Percentiles rank a stretch among this genome's conserved stretches.
These are phyloP conservation scores for Epichloe coenophiala DNA, from an alignment of 2,329 filamentous ascomycete genomes.

Conservation along the genomic window DNA sequence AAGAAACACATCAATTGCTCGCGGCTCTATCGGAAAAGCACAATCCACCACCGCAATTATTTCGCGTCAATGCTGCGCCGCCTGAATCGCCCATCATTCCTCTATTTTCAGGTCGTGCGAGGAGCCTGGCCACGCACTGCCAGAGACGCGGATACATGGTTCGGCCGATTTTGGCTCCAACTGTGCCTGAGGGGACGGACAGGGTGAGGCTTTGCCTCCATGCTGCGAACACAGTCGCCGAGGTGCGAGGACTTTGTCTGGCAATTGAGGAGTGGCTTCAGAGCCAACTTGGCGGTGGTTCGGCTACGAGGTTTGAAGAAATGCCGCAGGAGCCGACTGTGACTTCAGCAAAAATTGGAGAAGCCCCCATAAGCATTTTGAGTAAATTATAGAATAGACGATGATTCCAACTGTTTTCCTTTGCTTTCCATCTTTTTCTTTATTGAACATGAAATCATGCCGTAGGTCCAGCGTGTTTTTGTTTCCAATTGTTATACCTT, in stretches of 20 bases:
- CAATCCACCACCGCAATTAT: conserved; percentile 12
- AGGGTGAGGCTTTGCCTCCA: conserved; percentile 56
- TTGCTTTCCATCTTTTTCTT: neutral
- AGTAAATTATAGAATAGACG: conserved; percentile 5
- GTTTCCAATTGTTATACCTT: no score
- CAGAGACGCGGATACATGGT: conserved; percentile 47
- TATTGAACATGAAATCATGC: neutral
- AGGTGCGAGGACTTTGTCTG: conserved; percentile 40
- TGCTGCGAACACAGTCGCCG: conserved; percentile 44
- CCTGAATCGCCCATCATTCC: conserved; percentile 52
- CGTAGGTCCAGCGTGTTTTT: no score
- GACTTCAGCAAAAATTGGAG: neutral
- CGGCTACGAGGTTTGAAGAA: no score
- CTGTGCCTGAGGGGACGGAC: conserved; percentile 49
- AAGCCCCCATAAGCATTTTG: neutral
- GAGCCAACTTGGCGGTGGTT: neutral
- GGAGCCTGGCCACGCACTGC: conserved; percentile 44
- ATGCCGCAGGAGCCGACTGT: neutral
- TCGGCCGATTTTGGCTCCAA: conserved; percentile 54
- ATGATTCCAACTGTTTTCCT: neutral
- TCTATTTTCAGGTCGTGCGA: conserved; percentile 42
- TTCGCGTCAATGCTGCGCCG: conserved; percentile 19
- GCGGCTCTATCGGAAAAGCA: conserved; percentile 17
- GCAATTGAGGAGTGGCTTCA: conserved; percentile 34
- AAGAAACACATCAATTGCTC: conserved; percentile 32